Base-by-base conservation (phyloP, 192 early-diverging fungal genomes). In the Coemansia sp. region DNA sequence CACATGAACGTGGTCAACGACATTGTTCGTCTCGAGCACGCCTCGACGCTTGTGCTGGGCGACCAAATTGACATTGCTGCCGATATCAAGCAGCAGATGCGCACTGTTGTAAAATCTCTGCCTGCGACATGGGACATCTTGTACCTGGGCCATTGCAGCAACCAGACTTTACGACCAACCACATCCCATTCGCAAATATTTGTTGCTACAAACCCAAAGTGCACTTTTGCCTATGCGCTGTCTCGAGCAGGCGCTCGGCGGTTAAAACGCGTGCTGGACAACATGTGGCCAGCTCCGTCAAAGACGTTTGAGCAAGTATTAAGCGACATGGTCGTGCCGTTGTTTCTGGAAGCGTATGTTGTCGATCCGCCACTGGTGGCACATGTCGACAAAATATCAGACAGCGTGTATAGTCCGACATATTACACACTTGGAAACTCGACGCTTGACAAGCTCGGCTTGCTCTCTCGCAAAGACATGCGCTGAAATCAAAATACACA, bases 1-100 rank as follows among this genome's bases (percentile, higher is more conserved):
- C 68, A 76, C 35, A 62, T 67, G 57, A 76, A 70, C 37, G 57
- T 67, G 21, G 64, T 70, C 65, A 70, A 60, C 65, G 74, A 70
- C 23, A 43, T 76, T 7, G 24, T 70, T 12, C 59, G 68, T 8
- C 56, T 70, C 52, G 64, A 64, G 57, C 52, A 65, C 11, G 5
- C 47, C 10, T 69, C 63, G 11, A 62, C 74, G 0, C 37, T 76
- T 32, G 65, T 76, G 10, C 60, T 76, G 57, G 49, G 45, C 4
- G 68, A 70, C 48, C 23, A 22, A 0, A 48, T 67, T 2, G 74
- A 70, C 32, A 12, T 76, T 41, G 60, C 62, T 25, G 35, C 54
- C 4, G 64, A 65, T 21, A 32, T 61, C 15, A 72, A 66, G 70
- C 64, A 72, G 55, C 43, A 53, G 23, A 72, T 72, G 70, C 59